These are phyloP conservation scores for Aspergillus sp. DNA, from an alignment of 2,329 filamentous ascomycete species.

Conservation along the genomic window DNA sequence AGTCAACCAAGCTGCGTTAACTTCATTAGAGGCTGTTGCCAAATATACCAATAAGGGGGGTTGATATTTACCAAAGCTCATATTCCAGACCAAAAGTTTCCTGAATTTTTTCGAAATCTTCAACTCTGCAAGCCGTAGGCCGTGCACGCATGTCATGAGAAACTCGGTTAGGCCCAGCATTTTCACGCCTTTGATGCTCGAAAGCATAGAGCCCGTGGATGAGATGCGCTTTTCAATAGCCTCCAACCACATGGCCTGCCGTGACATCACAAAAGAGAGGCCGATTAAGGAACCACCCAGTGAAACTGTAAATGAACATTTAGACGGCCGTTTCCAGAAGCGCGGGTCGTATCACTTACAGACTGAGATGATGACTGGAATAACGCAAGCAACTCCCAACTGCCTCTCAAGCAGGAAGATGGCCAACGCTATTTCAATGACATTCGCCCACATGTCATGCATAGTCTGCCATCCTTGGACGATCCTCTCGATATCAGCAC, in stretches of 20 bases:
- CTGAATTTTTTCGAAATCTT: conserved; percentile 34
- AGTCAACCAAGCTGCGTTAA: conserved; percentile 25
- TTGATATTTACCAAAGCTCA: conserved; percentile 25
- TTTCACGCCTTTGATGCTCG: conserved; percentile 45
- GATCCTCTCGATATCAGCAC: conserved; percentile 38
- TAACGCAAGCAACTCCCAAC: conserved; percentile 36
- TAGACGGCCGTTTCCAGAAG: conserved; percentile 2
- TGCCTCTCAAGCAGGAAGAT: conserved; percentile 35
- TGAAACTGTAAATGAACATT: conserved; percentile 15
- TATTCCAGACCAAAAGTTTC: conserved; percentile 33
- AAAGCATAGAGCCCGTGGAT: conserved; percentile 40
- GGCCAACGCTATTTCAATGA: conserved; percentile 37
- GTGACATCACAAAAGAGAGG: conserved; percentile 28
- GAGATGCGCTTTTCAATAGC: conserved; percentile 43
- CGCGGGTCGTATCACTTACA: conserved; percentile 15
- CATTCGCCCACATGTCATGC: conserved; percentile 39
- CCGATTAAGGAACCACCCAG: conserved; percentile 26
- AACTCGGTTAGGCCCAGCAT: conserved; percentile 39
- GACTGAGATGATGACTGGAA: conserved; percentile 37
- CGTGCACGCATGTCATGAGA: conserved; percentile 30
- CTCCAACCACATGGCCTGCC: conserved; percentile 41
- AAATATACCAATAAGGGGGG: conserved; percentile 9
- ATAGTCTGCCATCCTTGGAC: conserved; percentile 32
- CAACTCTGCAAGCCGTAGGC: conserved; percentile 32
- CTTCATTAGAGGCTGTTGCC: conserved; percentile 5